Conservation (phyloP, 2,329 filamentous ascomycete species). For the Monilinia fructigena region DNA sequence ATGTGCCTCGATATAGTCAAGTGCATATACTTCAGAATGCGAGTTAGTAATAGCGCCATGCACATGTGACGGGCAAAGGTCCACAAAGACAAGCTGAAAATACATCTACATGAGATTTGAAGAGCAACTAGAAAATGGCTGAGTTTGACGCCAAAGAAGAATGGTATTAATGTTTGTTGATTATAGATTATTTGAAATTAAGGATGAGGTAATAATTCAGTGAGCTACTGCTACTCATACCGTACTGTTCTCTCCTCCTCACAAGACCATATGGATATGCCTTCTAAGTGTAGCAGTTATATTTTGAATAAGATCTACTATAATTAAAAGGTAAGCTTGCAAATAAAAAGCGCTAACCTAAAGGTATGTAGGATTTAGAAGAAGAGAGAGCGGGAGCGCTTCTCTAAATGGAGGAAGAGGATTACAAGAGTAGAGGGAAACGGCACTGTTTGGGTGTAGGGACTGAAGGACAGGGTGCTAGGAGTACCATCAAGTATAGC, state of each 20-base stretch:
- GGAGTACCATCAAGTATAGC: too few species aligned
- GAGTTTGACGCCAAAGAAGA: neutral
- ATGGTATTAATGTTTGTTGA: neutral
- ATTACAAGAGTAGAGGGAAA: too few species aligned
- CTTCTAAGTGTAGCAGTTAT: too few species aligned
- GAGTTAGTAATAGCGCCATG: slow-evolving; percentile 4
- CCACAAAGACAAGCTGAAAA: neutral
- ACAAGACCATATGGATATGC: neutral
- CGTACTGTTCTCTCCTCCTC: neutral
- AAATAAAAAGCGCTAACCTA: too few species aligned
- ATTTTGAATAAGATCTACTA: too few species aligned
- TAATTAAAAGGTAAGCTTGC: too few species aligned
- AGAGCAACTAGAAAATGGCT: neutral
- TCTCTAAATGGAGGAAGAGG: too few species aligned
- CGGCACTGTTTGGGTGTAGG: too few species aligned
- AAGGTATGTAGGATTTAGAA: too few species aligned
- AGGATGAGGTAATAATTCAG: neutral
- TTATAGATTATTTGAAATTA: neutral
- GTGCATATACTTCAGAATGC: neutral
- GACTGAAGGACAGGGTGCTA: too few species aligned
- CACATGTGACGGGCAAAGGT: neutral
- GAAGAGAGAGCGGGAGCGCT: too few species aligned
- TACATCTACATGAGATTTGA: neutral
- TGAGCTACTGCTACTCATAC: neutral
- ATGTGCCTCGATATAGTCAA: neutral